Evolutionary conservation across 805 yeast species (phyloP), one percentile per base, ranked within the genome.

Genomic region (Metschnikowia drakensbergensis): DNA sequence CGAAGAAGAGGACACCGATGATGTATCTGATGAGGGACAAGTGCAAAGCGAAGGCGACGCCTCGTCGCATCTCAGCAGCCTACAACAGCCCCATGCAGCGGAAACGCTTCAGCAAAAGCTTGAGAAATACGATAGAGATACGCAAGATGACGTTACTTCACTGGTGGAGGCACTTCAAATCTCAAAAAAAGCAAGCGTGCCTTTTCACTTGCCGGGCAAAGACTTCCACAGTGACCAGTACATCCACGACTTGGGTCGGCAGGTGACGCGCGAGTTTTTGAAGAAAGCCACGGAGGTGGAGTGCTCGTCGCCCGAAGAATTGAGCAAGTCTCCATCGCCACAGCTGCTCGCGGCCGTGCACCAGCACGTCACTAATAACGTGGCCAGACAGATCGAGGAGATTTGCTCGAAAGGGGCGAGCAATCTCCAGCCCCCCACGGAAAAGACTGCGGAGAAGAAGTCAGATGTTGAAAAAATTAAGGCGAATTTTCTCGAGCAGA

Each of bases 181-280:
- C 26, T 26, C 37, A 4, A 26, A 17, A 9, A 25, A 33, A 13
- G 1, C 38, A 7, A 3, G 11, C 4, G 37, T 9, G 23, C 23
- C 30, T 5, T 6, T 25, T 11, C 9, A 5, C 13, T 34, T 37
- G 11, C 37, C 45, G 6, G 17, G 26, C 26, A 32, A 8, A 5
- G 38, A 33, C 25, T 26, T 10, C 26, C 23, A 13, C 33, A 28
- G 42, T 34, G 39, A 55, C 10, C 57, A 62, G 3, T 54, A 63
- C 6, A 65, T 67, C 31, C 66, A 65, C 38, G 64, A 61, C 43
- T 64, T 66, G n/a, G 71, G 71, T 3, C 59, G 66, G 17, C 64
- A 66, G 46, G 65, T 67, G 29, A 63, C 68, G 9, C 57, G 66
- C 45, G 67, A 66, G 47, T 65, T 67, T 41, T 54, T 65, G 29